Conservation (phyloP, 2,329 filamentous ascomycete species). For the Orbilia javanica region DNA sequence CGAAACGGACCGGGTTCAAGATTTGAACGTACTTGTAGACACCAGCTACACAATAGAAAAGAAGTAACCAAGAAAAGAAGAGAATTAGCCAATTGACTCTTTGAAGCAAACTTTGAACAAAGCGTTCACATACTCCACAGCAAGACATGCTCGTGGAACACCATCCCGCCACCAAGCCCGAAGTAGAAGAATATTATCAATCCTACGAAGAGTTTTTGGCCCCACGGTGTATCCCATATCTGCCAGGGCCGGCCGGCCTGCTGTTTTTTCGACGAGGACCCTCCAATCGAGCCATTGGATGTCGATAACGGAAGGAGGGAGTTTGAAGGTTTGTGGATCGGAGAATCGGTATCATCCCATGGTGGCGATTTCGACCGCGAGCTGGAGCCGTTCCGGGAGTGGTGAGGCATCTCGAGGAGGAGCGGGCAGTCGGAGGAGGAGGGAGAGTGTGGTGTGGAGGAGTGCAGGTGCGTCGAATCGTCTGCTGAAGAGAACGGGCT, state of each 20-base stretch:
- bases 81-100: too few relatives aligned
- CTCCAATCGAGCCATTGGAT: conserved; percentile 27
- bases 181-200: conserved; percentile 60
- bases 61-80: neutral
- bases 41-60: conserved; percentile 45
- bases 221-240: conserved; percentile 53
- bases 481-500: neutral
- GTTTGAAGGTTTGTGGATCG: conserved; percentile 24
- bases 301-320: conserved; percentile 45
- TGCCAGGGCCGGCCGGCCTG: conserved; percentile 58
- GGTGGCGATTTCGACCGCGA: conserved; percentile 49
- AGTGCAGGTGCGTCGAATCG: neutral
- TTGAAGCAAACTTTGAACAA: too few relatives aligned
- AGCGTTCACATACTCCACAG: conserved; percentile 61
- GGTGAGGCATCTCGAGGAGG: conserved; percentile 36
- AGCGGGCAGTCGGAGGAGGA: neutral
- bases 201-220: conserved; percentile 60
- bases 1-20: neutral
- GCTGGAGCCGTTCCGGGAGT: conserved; percentile 40
- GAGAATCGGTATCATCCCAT: conserved; percentile 42
- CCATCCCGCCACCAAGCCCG: conserved; percentile 59
- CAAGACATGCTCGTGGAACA: conserved; percentile 61
- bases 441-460: neutral
- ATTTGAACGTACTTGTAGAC: conserved; percentile 63
- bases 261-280: conserved; percentile 1